A percentile compares a stretch with the other conserved stretches of the same genome.
These are phyloP conservation scores for Crithidia brevicula DNA, from an alignment of 208 protist species.

Conservation along the genomic window DNA sequence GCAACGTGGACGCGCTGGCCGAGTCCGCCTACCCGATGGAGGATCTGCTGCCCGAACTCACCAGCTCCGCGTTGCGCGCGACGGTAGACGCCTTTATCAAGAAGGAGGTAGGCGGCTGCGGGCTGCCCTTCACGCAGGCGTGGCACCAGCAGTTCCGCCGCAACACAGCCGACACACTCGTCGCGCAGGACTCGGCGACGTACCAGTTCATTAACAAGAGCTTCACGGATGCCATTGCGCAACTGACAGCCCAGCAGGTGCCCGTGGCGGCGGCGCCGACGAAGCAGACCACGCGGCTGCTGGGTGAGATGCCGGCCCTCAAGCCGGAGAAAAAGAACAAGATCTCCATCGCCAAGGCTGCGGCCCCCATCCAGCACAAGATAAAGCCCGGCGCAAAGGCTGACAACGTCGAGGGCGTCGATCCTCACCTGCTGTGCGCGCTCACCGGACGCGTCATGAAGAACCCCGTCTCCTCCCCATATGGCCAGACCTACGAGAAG, in stretches of 20 bases:
- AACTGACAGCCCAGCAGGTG: slow-evolving; percentile 39
- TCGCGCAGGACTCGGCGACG: slow-evolving; percentile 66
- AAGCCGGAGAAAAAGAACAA: slow-evolving; percentile 58
- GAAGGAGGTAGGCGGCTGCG: slow-evolving; percentile 71
- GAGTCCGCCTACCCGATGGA: slow-evolving; percentile 44
- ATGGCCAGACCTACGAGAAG: slow-evolving; percentile 90
- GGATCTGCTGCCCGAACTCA: slow-evolving; percentile 70
- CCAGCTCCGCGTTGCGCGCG: slow-evolving; percentile 44
- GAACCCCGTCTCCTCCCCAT: slow-evolving; percentile 88
- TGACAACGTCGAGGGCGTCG: slow-evolving; percentile 62
- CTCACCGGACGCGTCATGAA: slow-evolving; percentile 92
- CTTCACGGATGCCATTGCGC: slow-evolving; percentile 53
- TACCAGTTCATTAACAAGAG: slow-evolving; percentile 69
- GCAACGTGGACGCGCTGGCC: slow-evolving; percentile 86
- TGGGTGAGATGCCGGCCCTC: slow-evolving; percentile 72
- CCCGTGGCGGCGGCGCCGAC: slow-evolving; percentile 24
- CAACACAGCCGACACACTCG: slow-evolving; percentile 66
- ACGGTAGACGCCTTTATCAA: slow-evolving; percentile 71
- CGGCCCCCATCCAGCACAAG: slow-evolving; percentile 56
- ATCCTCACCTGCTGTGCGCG: slow-evolving; percentile 75
- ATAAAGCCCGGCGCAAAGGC: slow-evolving; percentile 40
- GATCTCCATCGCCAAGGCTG: slow-evolving; percentile 78
- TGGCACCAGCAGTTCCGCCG: slow-evolving; percentile 82
- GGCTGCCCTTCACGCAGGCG: slow-evolving; percentile 69
- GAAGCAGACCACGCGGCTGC: slow-evolving; percentile 31